These are phyloP conservation scores for Yamadazyma triangularis DNA, from an alignment of 1,139 yeast genomes.

Conservation along the genomic window DNA sequence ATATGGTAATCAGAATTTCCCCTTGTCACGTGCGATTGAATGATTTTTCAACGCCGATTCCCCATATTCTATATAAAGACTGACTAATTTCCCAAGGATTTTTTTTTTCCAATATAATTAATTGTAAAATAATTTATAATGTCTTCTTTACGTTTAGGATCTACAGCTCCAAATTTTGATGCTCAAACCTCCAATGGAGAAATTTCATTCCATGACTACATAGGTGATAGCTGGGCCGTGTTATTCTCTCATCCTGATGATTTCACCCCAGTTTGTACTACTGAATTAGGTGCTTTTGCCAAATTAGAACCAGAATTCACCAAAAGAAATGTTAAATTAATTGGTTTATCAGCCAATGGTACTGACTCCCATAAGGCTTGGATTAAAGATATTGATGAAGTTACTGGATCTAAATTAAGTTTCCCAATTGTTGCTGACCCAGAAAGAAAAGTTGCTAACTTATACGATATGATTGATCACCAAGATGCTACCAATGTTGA, in stretches of 20 bases:
- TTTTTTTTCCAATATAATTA: conserved; percentile 1
- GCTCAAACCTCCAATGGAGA: conserved; percentile 76
- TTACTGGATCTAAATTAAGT: conserved; percentile 62
- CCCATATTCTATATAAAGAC: background rate
- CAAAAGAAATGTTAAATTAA: conserved; percentile 74
- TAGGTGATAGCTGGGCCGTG: conserved; percentile 80
- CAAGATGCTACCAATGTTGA: conserved; percentile 79
- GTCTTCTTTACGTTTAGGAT: conserved; percentile 31
- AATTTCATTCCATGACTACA: conserved; percentile 74
- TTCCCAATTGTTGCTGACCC: conserved; percentile 90
- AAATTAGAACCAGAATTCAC: conserved; percentile 77
- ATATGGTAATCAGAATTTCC: no score
- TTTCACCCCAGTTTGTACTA: conserved; percentile 93
- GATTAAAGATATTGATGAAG: conserved; percentile 86
- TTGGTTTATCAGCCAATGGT: conserved; percentile 80
- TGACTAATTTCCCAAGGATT: background rate
- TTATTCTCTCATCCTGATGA: conserved; percentile 92
- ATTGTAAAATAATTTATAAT: conserved; percentile 4
- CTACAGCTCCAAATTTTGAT: conserved; percentile 78
- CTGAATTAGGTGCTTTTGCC: conserved; percentile 91
- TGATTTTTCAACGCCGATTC: conserved; percentile 4
- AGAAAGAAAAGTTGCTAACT: conserved; percentile 72
- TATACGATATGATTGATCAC: conserved; percentile 89
- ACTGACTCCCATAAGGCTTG: conserved; percentile 74
- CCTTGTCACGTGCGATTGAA: conserved; percentile 12